These are phyloP conservation scores for Zostera marina DNA, from an alignment of 116 monocot species.

Conservation along the genomic window DNA sequence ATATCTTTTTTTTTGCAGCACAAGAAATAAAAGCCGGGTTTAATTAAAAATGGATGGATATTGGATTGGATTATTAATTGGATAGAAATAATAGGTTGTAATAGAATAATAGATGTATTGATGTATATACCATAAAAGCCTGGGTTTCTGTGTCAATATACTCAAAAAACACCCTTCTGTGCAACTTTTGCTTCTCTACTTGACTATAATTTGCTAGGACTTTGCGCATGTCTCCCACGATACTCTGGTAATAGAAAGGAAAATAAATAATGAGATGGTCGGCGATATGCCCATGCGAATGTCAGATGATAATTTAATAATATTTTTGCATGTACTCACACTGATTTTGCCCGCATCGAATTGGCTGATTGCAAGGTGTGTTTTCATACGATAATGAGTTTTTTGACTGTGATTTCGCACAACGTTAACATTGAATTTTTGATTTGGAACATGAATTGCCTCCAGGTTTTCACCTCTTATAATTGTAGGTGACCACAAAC, in stretches of 20 bases:
- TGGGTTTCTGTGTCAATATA: conserved; percentile 90
- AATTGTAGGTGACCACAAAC: conserved; percentile 99
- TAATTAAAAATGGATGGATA: too few species aligned
- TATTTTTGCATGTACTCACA: conserved; percentile 45
- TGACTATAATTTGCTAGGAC: conserved; percentile 92
- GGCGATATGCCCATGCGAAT: too few species aligned
- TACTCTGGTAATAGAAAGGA: conserved; percentile 28
- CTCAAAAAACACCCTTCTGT: conserved; percentile 93
- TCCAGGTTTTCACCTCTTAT: conserved; percentile 95
- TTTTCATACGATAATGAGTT: conserved; percentile 95
- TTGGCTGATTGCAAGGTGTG: conserved; percentile 93
- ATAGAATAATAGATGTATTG: too few species aligned
- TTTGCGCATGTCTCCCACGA: conserved; percentile 90
- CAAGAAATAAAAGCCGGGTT: too few species aligned
- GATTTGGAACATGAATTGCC: conserved; percentile 94
- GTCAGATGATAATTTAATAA: neutral
- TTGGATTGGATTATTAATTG: too few species aligned
- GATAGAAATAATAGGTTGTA: too few species aligned
- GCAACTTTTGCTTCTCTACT: conserved; percentile 88
- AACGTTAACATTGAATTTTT: conserved; percentile 81
- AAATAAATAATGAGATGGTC: too few species aligned
- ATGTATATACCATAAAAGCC: conserved; percentile 89
- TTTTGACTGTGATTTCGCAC: conserved; percentile 89
- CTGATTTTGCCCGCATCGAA: conserved; percentile 86
- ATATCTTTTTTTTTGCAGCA: too few species aligned